Conservation (phyloP, 139 green algal species). For the Chlorella ohadii region DNA sequence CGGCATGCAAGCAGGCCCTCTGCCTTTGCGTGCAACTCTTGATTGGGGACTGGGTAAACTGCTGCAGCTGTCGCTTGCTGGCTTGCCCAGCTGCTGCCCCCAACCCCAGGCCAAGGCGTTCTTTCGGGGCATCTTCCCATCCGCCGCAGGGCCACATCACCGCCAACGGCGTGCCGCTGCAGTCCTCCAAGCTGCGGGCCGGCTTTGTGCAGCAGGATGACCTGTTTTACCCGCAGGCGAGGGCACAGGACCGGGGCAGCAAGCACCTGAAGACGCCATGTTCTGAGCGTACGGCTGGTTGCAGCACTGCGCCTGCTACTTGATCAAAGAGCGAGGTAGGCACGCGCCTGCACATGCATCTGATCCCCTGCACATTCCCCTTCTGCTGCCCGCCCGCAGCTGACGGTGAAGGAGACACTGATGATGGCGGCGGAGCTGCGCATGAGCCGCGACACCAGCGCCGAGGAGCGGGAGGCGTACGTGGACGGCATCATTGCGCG, state of each 20-base stretch:
- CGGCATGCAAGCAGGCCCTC: too few species aligned
- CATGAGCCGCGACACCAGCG: constrained; percentile 45
- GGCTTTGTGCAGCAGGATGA: constrained; percentile 95
- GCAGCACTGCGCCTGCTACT: too few species aligned
- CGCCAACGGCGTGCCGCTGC: constrained; percentile 52
- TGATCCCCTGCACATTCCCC: background rate
- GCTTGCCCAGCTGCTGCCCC: background rate
- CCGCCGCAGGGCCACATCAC: constrained; percentile 40
- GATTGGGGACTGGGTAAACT: too few species aligned
- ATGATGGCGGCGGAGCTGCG: constrained; percentile 79
- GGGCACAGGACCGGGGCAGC: too few species aligned
- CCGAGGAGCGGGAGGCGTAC: constrained; percentile 38
- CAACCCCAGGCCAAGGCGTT: too few species aligned
- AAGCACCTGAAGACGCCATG: too few species aligned
- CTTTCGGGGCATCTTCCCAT: too few species aligned
- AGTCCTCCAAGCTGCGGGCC: background rate
- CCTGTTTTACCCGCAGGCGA: constrained; percentile 88
- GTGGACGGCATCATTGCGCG: constrained; percentile 76
- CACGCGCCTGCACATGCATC: background rate
- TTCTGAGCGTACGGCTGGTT: too few species aligned
- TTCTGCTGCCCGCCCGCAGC: background rate
- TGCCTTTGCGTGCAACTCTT: too few species aligned
- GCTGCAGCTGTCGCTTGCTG: too few species aligned
- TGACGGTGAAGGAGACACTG: constrained; percentile 77
- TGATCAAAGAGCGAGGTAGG: too few species aligned